These are phyloP conservation scores for Eucalyptus victrix DNA, from an alignment of 345 rosid species.

Conservation along the genomic window DNA sequence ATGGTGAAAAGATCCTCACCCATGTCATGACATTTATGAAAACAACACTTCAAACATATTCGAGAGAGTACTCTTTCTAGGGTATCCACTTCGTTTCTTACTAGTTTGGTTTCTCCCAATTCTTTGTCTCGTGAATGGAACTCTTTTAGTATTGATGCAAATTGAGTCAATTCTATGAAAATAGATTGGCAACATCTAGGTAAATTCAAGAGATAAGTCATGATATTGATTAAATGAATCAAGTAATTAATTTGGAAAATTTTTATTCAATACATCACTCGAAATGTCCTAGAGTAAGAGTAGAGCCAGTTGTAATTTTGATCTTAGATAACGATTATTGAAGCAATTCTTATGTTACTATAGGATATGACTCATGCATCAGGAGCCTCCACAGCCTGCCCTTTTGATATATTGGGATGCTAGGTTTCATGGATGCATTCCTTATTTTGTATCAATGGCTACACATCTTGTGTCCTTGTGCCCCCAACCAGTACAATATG, in stretches of 20 bases:
- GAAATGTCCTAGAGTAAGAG: not conserved
- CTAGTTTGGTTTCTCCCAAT: not conserved
- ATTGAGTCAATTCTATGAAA: not conserved
- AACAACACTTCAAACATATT: not conserved
- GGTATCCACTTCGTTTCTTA: not conserved
- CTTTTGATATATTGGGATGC: too few relatives aligned
- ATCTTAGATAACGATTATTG: not conserved
- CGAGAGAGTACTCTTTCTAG: not conserved
- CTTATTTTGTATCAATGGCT: too few relatives aligned
- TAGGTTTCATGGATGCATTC: too few relatives aligned
- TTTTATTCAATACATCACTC: not conserved
- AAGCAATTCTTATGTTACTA: not conserved
- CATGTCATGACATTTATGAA: not conserved
- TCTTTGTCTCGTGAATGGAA: not conserved
- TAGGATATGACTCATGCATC: not conserved
- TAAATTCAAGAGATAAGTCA: not conserved
- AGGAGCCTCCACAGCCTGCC: too few relatives aligned
- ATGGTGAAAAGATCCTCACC: not conserved
- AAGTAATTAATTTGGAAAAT: not conserved
- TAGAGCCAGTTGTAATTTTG: not conserved
- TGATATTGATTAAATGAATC: not conserved
- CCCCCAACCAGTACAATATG: too few relatives aligned
- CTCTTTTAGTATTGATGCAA: not conserved
- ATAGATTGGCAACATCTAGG: not conserved
- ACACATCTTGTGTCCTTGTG: too few relatives aligned